These are phyloP conservation scores for Trametes elegans DNA, from an alignment of 768 basidiomycete species.

Conservation along the genomic window DNA sequence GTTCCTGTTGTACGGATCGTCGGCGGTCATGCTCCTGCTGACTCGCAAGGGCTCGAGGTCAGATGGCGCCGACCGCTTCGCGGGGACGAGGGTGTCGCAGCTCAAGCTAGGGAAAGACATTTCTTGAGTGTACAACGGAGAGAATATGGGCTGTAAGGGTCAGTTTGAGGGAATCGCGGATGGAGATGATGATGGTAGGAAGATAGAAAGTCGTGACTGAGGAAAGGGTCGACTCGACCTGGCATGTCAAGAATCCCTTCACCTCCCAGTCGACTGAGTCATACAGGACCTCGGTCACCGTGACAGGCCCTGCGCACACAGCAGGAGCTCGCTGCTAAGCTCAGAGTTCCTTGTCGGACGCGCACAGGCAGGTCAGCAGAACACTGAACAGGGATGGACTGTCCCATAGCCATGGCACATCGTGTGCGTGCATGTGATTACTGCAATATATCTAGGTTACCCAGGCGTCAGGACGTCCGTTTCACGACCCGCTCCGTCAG, in stretches of 20 bases:
- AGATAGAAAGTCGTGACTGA: background rate
- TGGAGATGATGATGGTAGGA: background rate
- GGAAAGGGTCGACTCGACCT: background rate
- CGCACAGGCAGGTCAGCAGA: background rate
- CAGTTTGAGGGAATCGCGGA: background rate
- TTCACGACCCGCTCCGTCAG: constrained; percentile 68
- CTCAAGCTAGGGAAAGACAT: constrained; percentile 3
- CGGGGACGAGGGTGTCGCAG: constrained; percentile 11
- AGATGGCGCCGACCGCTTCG: constrained; percentile 7
- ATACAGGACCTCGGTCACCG: constrained; percentile 10
- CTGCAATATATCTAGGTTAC: constrained; percentile 13
- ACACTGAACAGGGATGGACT: no score
- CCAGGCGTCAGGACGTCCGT: constrained; percentile 46
- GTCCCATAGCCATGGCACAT: constrained; percentile 12
- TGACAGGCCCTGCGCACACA: background rate
- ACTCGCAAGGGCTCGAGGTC: constrained; percentile 8
- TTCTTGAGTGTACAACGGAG: background rate
- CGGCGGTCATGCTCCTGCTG: constrained; percentile 14
- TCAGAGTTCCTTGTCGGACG: background rate
- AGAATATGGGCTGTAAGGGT: background rate
- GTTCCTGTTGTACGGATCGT: constrained; percentile 4
- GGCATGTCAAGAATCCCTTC: background rate
- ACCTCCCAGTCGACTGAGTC: background rate
- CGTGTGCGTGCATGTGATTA: constrained; percentile 17
- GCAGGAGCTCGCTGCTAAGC: background rate